Evolutionary conservation across 78 protist species (phyloP).

Genomic region (Andalucia godoyi): DNA sequence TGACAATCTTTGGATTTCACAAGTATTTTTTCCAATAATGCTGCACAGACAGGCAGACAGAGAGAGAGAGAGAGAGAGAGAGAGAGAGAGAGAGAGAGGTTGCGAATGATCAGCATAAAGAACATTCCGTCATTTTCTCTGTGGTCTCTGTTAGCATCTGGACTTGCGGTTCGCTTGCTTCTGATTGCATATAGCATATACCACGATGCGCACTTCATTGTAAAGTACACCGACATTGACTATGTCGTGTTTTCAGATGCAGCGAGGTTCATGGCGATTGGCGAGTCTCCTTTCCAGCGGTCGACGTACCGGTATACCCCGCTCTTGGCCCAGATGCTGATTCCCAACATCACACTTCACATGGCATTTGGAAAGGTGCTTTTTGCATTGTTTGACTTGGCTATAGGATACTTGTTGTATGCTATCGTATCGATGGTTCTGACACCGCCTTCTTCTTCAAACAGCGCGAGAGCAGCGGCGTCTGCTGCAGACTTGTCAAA

Average conservation of each 20-base stretch:
- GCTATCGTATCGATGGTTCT: too few species aligned
- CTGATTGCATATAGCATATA: not conserved
- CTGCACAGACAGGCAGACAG: too few species aligned
- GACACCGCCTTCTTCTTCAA: too few species aligned
- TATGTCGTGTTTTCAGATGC: conserved; percentile 86
- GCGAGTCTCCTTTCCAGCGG: conserved; percentile 68
- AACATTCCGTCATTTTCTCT: not conserved
- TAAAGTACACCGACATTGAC: conserved; percentile 90
- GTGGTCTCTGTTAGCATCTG: not conserved
- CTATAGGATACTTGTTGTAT: conserved; percentile 27
- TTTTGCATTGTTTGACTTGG: conserved; percentile 60
- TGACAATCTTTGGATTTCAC: too few species aligned
- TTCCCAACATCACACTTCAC: conserved; percentile 58
- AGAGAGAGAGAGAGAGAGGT: too few species aligned
- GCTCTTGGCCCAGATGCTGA: conserved; percentile 53
- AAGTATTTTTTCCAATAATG: too few species aligned
- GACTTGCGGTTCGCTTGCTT: not conserved
- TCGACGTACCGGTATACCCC: conserved; percentile 91
- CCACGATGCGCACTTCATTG: conserved; percentile 16
- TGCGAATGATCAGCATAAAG: too few species aligned
- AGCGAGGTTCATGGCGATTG: conserved; percentile 28
- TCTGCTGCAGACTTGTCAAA: not conserved
- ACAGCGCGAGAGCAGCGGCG: too few species aligned
- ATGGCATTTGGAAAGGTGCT: conserved; percentile 68
- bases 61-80: too few species aligned